Base-by-base conservation (phyloP, 202 grass and related monocot species). In the Bolboschoenoplectus hybrid region DNA sequence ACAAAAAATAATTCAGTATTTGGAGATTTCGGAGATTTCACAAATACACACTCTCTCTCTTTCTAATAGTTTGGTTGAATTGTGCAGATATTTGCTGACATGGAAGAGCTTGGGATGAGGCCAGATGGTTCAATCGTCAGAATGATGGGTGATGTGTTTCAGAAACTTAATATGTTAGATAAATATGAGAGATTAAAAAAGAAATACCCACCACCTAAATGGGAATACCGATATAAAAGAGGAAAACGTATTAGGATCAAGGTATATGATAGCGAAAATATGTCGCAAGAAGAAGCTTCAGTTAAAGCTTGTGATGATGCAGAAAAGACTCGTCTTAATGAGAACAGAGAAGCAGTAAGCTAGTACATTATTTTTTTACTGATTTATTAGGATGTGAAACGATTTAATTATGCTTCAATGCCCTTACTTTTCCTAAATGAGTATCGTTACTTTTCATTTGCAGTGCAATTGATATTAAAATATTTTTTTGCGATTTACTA, bases 81-180 rank as follows among this genome's bases (percentile, higher is more conserved):
- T 62, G 2, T 85, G 32, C 40, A 98, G 97, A 67, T 94, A 71
- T 96, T 98, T 90, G 97, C 93, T 89, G 97, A 98, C 90, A 98
- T 98, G 93, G 93, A 98, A 75, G 97, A 98, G 81, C 70, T 98
- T 64, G 90, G 97, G 13, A 76, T 98, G 71, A 95, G 90, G 65
- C 97, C 97, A 84, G 92, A 94, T 50, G 86, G 82, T 69, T 87
- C 97, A 44, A 96, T 99, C 77, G 74, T 99, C 63, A 91, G 80
- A 69, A 98, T 96, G 90, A 84, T 96, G 51, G 89, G 90, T 34
- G 90, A 92, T 64, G 86, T 90, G 55, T 98, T 98, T 89, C 86
- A 86, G 86, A 96, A 94, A 85, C 77, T 98, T 83, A 91, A 85
- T 58, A 99, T 99, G 93, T 45, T 91, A 65, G 93, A 99, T 82